Evolutionary conservation across 2,329 filamentous ascomycete genomes (phyloP), one percentile per base, ranked within the genome.

Genomic region (Calonectria leucothoes): DNA sequence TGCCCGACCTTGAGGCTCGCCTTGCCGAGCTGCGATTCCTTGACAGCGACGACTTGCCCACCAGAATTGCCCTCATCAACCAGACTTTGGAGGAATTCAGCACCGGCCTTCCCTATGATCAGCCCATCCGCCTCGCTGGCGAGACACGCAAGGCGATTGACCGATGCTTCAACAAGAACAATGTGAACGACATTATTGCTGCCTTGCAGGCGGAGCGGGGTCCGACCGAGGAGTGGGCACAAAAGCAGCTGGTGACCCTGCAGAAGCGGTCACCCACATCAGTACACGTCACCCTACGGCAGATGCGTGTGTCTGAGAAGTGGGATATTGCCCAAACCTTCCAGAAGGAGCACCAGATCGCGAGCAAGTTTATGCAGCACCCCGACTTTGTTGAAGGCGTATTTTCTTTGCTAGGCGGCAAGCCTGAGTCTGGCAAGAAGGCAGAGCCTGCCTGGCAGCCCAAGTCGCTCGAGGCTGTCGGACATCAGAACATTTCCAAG

Each of bases 381-480:
- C 94, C 91, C 6, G 97, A 99, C 85, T 99, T 99, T 82, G 92
- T 92, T 52, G 95, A 98, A 85, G 97, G 97, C 68, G 96, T 99
- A n/a, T 95, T 29, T 90, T 93, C 63, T 89, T 99, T 49, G 90
- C 97, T 79, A 89, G 91, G 55, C 55, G 55, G 55, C 15, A 61
- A 61, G 55, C 23, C 55, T 23, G 55, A 61, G 23, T 23, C 23
- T 27, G 55, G 55, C 6, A 61, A 61, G 81, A 95, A 95, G 85
- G 78, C 86, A 76, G 88, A 88, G 27, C 94, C 96, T 1, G 87
- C 89, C 74, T 99, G 97, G 97, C 84, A 93, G 76, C 96, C 95
- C 5, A 89, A 90, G 52, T 91, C 89, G 8, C 88, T 98, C 2
- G 88, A 91, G n/a, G 92, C 93, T 45, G 91, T 98, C 68, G 84